Evolutionary conservation across 129 eudicot species (phyloP).

Genomic region (Scalesia atractyloides): DNA sequence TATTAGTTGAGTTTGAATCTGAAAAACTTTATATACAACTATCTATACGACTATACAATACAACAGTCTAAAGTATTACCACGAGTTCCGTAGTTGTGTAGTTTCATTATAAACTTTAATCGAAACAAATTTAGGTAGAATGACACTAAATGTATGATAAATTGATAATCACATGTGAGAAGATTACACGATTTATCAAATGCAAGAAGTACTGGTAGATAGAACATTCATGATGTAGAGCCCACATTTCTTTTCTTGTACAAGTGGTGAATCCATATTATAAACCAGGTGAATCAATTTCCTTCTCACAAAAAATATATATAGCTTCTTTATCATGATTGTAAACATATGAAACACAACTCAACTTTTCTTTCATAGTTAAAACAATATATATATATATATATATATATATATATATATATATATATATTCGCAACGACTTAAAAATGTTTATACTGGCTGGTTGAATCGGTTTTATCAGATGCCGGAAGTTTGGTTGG

Average conservation of each 20-base stretch:
- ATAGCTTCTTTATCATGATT: neutral
- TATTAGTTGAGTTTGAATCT: neutral
- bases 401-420: no score
- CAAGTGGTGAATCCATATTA: neutral
- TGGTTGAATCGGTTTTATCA: no score
- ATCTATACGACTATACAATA: neutral
- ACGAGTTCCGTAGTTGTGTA: neutral
- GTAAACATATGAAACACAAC: neutral
- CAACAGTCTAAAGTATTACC: no score
- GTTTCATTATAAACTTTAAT: neutral
- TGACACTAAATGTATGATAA: neutral
- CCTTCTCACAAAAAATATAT: neutral
- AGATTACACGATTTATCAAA: neutral
- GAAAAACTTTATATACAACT: neutral
- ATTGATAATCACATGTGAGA: neutral
- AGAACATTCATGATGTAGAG: conserved; percentile 22
- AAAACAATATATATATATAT: no score
- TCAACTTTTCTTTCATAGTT: no score
- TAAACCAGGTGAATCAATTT: neutral
- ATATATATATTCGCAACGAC: no score
- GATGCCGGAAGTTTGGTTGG: no score
- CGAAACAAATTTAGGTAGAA: neutral
- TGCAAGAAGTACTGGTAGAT: conserved; percentile 13
- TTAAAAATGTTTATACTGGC: no score
- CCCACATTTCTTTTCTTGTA: neutral